phyloP scores from a whole-genome alignment of 2,329 filamentous ascomycete species.

The Trichoderma polysporum region DNA sequence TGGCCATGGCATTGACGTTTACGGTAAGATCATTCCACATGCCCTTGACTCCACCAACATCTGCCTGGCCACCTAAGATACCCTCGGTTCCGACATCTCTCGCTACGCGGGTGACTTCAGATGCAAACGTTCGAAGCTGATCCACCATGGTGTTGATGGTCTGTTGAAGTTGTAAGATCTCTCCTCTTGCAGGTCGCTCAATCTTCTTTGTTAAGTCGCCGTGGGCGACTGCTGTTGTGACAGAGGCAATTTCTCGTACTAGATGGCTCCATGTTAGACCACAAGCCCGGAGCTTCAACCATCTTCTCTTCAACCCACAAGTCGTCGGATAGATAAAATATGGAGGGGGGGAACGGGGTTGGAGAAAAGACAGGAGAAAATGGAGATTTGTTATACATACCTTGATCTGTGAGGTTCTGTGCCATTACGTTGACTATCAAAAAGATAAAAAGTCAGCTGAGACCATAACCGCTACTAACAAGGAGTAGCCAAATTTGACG shows the following conservation, averaged over 20 bases:
- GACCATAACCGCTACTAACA: not conserved
- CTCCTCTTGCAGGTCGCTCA: slow-evolving; percentile 74
- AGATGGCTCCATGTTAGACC: slow-evolving; percentile 10
- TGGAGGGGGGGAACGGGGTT: not conserved
- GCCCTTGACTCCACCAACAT: slow-evolving; percentile 80
- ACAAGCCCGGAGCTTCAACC: not conserved
- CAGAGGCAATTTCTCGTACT: slow-evolving; percentile 82
- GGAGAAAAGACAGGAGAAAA: not conserved
- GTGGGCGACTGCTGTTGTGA: slow-evolving; percentile 79
- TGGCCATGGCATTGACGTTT: slow-evolving; percentile 85
- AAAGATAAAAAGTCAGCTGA: not conserved
- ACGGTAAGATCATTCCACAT: slow-evolving; percentile 88
- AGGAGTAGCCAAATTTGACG: not conserved
- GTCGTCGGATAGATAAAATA: not conserved
- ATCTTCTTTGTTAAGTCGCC: slow-evolving; percentile 85
- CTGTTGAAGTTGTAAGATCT: slow-evolving; percentile 79
- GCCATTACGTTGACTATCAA: slow-evolving; percentile 75
- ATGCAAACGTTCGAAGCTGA: slow-evolving; percentile 78
- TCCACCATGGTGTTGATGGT: slow-evolving; percentile 91
- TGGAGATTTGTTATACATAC: slow-evolving; percentile 33
- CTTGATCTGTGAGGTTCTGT: slow-evolving; percentile 76
- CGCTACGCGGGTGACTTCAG: slow-evolving; percentile 79
- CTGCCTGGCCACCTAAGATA: slow-evolving; percentile 77
- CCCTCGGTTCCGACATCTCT: slow-evolving; percentile 83
- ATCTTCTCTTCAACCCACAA: not conserved